phyloP scores from a whole-genome alignment of 352 stramenopile genomes.

The Pythium scleroteichum region DNA sequence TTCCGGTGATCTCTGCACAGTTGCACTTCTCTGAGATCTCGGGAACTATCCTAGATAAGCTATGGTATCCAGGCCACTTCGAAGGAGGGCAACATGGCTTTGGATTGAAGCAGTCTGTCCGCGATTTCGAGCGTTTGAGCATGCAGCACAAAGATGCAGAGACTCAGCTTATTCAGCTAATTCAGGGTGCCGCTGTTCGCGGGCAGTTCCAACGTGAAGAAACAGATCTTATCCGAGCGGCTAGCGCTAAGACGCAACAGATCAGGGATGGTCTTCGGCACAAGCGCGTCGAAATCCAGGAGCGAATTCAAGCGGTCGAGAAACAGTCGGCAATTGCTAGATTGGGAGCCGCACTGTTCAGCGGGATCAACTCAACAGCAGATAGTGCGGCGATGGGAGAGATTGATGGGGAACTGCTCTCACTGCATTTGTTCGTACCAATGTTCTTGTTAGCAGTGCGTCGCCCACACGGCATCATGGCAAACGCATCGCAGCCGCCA shows the following conservation, averaged over 20 bases:
- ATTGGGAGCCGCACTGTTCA: constrained; percentile 44
- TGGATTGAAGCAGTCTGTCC: constrained; percentile 35
- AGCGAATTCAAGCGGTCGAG: constrained; percentile 17
- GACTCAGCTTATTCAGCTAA: constrained; percentile 35
- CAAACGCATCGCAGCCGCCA: neutral
- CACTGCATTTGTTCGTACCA: constrained; percentile 24
- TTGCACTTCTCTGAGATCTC: constrained; percentile 33
- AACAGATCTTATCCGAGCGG: constrained; percentile 35
- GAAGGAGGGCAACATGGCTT: constrained; percentile 21
- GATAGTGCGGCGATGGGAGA: neutral
- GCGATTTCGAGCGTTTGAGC: constrained; percentile 29
- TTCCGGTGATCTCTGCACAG: constrained; percentile 39
- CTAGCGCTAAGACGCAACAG: constrained; percentile 32
- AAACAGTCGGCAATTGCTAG: constrained; percentile 29
- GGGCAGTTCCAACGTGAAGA: constrained; percentile 49
- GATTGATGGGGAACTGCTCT: neutral
- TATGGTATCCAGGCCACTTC: constrained; percentile 37
- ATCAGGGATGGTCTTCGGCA: constrained; percentile 19
- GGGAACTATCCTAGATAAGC: constrained; percentile 45
- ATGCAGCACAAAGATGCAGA: constrained; percentile 25
- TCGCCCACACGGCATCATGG: neutral
- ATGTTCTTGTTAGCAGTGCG: constrained; percentile 32
- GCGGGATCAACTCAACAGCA: constrained; percentile 33
- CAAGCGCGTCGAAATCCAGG: constrained; percentile 21
- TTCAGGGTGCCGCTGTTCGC: constrained; percentile 41